Percentiles rank a stretch among this genome's conserved stretches.
phyloP scores from a whole-genome alignment of 2,329 filamentous ascomycete species.

The Trichoderma sp. region DNA sequence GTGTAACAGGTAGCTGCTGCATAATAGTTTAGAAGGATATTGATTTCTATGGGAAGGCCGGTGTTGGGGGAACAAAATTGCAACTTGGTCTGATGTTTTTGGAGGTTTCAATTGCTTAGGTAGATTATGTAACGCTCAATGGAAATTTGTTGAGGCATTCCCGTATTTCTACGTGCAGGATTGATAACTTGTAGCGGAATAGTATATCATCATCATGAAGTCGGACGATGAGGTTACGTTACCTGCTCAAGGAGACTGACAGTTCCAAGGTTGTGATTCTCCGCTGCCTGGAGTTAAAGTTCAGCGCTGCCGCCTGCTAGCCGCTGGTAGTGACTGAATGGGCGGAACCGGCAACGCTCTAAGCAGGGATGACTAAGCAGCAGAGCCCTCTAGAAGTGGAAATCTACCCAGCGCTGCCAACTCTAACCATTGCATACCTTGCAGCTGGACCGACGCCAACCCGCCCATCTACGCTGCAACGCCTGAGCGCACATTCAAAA shows the following conservation, averaged over 20 bases:
- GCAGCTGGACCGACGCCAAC: conserved; percentile 24
- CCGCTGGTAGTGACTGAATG: background rate
- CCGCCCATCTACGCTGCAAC: conserved; percentile 18
- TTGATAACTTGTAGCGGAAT: too few relatives aligned
- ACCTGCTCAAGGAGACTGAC: background rate
- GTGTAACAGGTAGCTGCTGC: conserved; percentile 18
- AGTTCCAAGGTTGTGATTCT: background rate
- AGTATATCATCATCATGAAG: too few relatives aligned
- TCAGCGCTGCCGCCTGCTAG: conserved; percentile 8
- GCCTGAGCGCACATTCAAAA: conserved; percentile 17
- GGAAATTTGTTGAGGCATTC: background rate
- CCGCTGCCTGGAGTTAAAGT: background rate
- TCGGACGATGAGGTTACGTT: background rate
- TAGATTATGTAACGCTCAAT: background rate
- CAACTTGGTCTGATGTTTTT: background rate
- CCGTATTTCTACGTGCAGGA: background rate
- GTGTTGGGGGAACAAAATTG: background rate
- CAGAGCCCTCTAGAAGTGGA: conserved; percentile 26
- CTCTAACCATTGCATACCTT: conserved; percentile 39
- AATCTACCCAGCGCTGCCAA: conserved; percentile 34
- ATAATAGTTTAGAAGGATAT: conserved; percentile 7
- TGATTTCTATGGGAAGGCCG: conserved; percentile 7
- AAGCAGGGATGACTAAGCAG: conserved; percentile 17
- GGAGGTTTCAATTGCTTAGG: background rate
- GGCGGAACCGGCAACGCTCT: background rate